phyloP scores from a whole-genome alignment of 768 basidiomycete species.

The Macrolepiota dolichaula region DNA sequence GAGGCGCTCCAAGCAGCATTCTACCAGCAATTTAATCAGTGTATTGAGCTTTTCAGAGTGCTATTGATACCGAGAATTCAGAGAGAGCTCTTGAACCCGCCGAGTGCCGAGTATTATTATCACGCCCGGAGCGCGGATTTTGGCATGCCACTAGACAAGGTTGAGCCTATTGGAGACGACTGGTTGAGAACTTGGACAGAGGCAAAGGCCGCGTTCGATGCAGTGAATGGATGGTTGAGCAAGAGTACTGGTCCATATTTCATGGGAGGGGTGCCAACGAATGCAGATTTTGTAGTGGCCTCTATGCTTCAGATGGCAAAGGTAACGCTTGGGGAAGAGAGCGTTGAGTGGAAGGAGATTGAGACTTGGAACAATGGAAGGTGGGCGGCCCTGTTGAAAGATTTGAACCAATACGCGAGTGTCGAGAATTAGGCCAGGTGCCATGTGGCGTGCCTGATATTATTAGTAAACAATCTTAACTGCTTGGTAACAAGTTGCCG shows the following conservation, averaged over 20 bases:
- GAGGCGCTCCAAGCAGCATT: constrained; percentile 6
- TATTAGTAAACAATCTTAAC: too few relatives aligned
- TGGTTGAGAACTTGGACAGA: background rate
- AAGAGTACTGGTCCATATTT: constrained; percentile 3
- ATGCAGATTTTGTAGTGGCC: constrained; percentile 24
- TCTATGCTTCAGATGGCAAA: constrained; percentile 19
- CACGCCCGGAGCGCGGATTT: background rate
- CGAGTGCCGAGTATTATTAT: constrained; percentile 1
- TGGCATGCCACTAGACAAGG: background rate
- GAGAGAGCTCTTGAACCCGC: background rate
- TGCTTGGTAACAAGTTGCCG: too few relatives aligned
- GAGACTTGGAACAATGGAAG: constrained; percentile 32
- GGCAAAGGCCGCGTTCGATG: constrained; percentile 3
- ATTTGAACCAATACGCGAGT: constrained; percentile 14
- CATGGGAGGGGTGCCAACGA: constrained; percentile 16
- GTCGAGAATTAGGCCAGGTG: background rate
- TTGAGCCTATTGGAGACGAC: background rate
- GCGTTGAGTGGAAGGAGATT: constrained; percentile 27
- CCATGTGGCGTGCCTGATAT: too few relatives aligned
- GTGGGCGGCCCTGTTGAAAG: constrained; percentile 27
- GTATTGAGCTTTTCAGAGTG: background rate
- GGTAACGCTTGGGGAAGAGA: constrained; percentile 19
- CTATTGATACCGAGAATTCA: background rate
- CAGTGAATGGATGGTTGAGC: background rate
- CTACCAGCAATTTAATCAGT: background rate